Conservation (phyloP, 345 rosid genomes). For the Schrenkiella parvula region DNA sequence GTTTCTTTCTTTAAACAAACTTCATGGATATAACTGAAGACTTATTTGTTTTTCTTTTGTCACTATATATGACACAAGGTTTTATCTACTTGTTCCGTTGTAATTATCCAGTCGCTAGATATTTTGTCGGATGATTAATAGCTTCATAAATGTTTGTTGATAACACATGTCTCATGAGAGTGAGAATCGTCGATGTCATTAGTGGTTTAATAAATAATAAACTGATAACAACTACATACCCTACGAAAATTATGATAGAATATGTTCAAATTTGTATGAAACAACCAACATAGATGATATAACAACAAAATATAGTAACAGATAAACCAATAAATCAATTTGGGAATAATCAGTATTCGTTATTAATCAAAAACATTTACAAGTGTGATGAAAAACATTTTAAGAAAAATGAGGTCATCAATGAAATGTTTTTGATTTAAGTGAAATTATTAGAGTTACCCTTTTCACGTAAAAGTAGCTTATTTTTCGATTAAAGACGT, state of each 20-base stretch:
- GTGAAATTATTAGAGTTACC: neutral
- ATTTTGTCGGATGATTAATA: neutral
- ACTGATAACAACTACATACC: neutral
- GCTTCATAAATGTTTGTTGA: neutral
- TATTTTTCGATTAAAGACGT: neutral
- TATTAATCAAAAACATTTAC: neutral
- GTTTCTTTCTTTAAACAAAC: constrained; percentile 14
- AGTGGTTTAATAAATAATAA: constrained; percentile 13
- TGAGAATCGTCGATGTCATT: constrained; percentile 3
- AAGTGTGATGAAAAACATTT: neutral
- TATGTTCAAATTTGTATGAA: neutral
- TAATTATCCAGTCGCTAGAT: neutral
- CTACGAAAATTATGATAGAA: neutral
- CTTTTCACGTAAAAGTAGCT: neutral
- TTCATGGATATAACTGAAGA: neutral
- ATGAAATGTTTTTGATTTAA: neutral
- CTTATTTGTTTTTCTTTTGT: neutral
- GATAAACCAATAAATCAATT: neutral
- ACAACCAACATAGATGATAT: neutral
- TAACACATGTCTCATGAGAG: neutral
- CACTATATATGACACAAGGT: neutral
- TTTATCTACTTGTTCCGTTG: neutral
- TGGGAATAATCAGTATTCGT: neutral
- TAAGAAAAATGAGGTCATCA: neutral
- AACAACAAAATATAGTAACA: neutral